A percentile compares a stretch with the other conserved stretches of the same genome.
Conservation (phyloP, 352 stramenopile species). For the Globisporangium recalcitrans region DNA sequence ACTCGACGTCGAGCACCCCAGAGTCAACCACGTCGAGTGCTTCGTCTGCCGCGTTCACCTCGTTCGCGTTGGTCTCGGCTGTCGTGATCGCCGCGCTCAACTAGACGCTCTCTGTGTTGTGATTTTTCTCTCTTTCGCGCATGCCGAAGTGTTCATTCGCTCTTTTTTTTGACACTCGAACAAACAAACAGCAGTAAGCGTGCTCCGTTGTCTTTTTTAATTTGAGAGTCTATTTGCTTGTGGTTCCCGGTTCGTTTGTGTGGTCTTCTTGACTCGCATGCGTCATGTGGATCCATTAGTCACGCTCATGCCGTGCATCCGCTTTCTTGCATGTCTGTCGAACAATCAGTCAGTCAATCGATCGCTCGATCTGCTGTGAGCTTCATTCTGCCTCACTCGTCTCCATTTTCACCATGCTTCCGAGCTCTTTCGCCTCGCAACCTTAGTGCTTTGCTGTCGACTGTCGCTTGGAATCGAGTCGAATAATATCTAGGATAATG, state of each 20-base stretch:
- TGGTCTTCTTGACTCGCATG: not conserved
- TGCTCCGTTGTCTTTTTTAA: not conserved
- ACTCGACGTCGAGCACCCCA: not conserved
- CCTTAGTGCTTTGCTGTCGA: too few relatives aligned
- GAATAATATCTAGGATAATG: too few relatives aligned
- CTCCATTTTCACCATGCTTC: not conserved
- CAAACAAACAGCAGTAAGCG: not conserved
- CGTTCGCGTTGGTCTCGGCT: conserved; percentile 25
- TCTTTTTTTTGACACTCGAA: not conserved
- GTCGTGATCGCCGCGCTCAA: conserved; percentile 33
- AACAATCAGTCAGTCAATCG: not conserved
- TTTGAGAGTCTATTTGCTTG: conserved; percentile 1
- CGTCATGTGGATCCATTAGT: not conserved
- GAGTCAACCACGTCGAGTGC: conserved; percentile 22
- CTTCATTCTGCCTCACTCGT: not conserved
- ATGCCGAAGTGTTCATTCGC: not conserved
- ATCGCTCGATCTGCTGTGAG: not conserved
- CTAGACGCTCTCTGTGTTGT: conserved; percentile 23
- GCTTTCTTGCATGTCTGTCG: not conserved
- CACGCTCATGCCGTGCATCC: not conserved
- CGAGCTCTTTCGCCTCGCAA: not conserved
- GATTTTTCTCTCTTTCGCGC: not conserved
- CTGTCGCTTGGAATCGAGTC: too few relatives aligned
- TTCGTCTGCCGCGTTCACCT: conserved; percentile 15
- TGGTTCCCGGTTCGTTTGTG: not conserved